A percentile compares a stretch with the other conserved stretches of the same genome.
Conservation (phyloP, 257 asterid genomes). For the Gentiana macrophylla region DNA sequence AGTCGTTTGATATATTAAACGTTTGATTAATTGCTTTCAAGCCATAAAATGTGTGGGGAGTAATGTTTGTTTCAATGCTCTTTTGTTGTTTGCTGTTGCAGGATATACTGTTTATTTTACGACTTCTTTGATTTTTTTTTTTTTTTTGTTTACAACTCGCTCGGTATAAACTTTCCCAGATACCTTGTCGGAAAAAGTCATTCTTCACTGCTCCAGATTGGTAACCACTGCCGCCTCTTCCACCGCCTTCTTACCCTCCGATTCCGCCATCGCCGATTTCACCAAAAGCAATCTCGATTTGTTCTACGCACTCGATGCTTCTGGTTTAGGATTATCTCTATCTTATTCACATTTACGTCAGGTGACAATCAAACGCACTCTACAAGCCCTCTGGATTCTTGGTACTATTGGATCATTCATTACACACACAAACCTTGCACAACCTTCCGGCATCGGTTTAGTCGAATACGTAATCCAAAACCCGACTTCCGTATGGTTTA, state of each 20-base stretch:
- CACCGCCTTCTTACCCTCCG: constrained; percentile 34
- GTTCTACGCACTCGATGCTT: constrained; percentile 50
- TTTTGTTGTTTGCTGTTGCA: too few relatives aligned
- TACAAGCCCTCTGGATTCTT: constrained; percentile 67
- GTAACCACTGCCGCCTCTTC: constrained; percentile 77
- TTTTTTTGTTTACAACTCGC: too few relatives aligned
- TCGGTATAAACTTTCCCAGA: too few relatives aligned
- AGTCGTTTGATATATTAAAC: too few relatives aligned
- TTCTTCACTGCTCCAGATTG: constrained; percentile 42
- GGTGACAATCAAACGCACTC: constrained; percentile 78
- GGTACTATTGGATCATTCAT: constrained; percentile 70
- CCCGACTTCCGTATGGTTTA: constrained; percentile 76
- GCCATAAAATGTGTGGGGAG: too few relatives aligned
- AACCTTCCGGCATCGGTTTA: constrained; percentile 47
- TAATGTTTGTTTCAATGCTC: too few relatives aligned
- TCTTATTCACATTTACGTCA: constrained; percentile 83
- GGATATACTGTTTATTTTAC: too few relatives aligned
- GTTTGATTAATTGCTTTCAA: too few relatives aligned
- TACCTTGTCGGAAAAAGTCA: too few relatives aligned
- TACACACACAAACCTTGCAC: constrained; percentile 47
- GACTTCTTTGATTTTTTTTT: too few relatives aligned
- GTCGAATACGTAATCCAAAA: constrained; percentile 64
- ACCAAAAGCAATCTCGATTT: constrained; percentile 34
- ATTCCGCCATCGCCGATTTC: constrained; percentile 21
- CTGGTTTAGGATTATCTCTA: constrained; percentile 70